Evolutionary conservation across 352 stramenopile species (phyloP), one percentile per base, ranked within the genome.

Genomic region (Globisporangium ultimum): DNA sequence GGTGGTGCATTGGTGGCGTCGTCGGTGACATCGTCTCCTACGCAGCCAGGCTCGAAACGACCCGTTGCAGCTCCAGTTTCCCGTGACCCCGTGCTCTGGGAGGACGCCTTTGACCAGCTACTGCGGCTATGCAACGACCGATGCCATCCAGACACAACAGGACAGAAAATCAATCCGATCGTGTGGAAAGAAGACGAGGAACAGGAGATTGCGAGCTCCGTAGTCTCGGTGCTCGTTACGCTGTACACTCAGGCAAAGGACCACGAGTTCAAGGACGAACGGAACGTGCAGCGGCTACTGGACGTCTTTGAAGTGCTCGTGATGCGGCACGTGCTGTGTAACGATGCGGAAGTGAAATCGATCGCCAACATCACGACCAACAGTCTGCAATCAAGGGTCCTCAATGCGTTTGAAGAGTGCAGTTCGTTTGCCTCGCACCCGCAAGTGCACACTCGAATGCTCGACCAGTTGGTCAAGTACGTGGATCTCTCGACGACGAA

Each of bases 361-460:
- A 61, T 82, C 28, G 75, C 75, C 10, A 89, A 84, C 50, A 78
- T 92, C 45, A 89, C 79, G 15, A 89, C 75, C n/a, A 93, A 89
- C 61, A 92, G 81, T 22, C 70, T 95, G 12, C 83, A 91, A 63
- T 90, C 83, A 1, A 78, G 85, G 9, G 82, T 95, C 14, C 67
- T 95, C 12, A 93, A 95, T 32, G 82, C 80, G 3, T 95, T 91
- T 42, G 86, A 95, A 68, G 86, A 92, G 36, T 95, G 84, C 49
- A 71, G 64, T 0, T 93, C 78, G 22, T 95, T 92, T 51, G 70
- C 53, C 8, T 66, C 71, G 0, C 80, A 92, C 20, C 81, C 80
- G 0, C 49, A 74, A 38, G 74, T 95, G 13, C 86, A 95, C 53
- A 66, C 72, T 2, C 85, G 80, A 56, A 65, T 76, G 32, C 38